Evolutionary conservation across 129 eudicot species (phyloP).

Genomic region (Tagetes erecta): DNA sequence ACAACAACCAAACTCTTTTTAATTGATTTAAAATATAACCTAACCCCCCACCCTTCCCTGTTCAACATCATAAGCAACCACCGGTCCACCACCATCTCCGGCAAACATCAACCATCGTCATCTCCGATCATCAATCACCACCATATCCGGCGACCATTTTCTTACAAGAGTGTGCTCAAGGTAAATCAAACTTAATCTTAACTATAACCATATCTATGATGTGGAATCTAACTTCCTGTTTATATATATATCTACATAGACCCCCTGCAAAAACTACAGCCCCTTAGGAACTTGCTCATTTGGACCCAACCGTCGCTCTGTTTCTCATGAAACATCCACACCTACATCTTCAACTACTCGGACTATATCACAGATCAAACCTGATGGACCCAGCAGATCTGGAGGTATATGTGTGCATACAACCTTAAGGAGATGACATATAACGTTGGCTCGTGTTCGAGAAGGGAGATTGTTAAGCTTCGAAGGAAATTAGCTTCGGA

Average conservation of each 20-base stretch:
- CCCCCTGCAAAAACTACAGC: conserved; percentile 32
- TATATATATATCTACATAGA: conserved; percentile 20
- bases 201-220: neutral
- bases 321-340: conserved; percentile 26
- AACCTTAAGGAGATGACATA: too few relatives aligned
- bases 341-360: conserved; percentile 25
- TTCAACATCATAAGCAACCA: too few relatives aligned
- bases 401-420: too few relatives aligned
- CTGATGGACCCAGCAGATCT: conserved; percentile 18
- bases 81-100: too few relatives aligned
- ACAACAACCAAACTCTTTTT: too few relatives aligned
- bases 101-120: too few relatives aligned
- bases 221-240: conserved; percentile 3
- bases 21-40: too few relatives aligned
- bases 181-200: conserved; percentile 21
- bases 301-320: conserved; percentile 32
- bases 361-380: conserved; percentile 19
- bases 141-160: neutral
- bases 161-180: conserved; percentile 33
- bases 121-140: too few relatives aligned
- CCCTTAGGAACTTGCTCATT: conserved; percentile 26
- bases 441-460: too few relatives aligned
- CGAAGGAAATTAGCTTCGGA: too few relatives aligned
- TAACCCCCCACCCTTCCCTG: too few relatives aligned
- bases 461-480: too few relatives aligned